Base-by-base conservation (phyloP, 116 monocot genomes). In the Phalaenopsis hybrid region DNA sequence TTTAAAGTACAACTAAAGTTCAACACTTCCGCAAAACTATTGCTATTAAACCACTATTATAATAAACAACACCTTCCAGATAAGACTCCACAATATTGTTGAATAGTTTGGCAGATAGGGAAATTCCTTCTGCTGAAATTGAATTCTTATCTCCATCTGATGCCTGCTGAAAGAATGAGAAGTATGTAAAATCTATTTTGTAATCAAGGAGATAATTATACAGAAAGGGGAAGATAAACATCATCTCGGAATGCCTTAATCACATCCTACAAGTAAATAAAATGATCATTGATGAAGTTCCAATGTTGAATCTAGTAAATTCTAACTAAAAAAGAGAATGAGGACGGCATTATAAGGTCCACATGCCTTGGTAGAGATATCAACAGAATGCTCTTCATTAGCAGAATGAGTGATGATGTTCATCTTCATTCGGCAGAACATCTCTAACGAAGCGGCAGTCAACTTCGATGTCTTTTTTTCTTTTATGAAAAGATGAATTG, bases 91-190 rank as follows among this genome's bases (percentile, higher is more conserved):
- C 87, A 76, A 92, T 88, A 49, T 65, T 68, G 59, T 78, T 90
- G 84, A 99, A 99, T 34, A 99, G 78, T 63, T 81, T 87, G 49
- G 93, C 90, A 59, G 89, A 89, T 20, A 89, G 81, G 80, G 80
- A 59, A 75, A 69, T 84, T 65, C 90, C 93, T 85, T 99, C 99
- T 55, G 69, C 59, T 77, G 95, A 85, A 57, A 99, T 70, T 75
- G 79, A 75, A 59, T 81, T 86, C 57, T 79, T 87, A 44, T 88
- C 86, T 77, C 75, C 73, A 87, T 90, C 87, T 44, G 70, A 57
- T 83, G 85, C 76, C 97, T 94, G 88, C 67, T 63, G 43, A 85
- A 5, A 86, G 28, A 80, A 65, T 16, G 25, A 81, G 83, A 83
- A 74, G 12, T 25, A 28, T 46, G 46, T 12, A 81, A 43, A 34